phyloP scores from a whole-genome alignment of 2,329 filamentous ascomycete species.

The Pezicula neosporulosa region DNA sequence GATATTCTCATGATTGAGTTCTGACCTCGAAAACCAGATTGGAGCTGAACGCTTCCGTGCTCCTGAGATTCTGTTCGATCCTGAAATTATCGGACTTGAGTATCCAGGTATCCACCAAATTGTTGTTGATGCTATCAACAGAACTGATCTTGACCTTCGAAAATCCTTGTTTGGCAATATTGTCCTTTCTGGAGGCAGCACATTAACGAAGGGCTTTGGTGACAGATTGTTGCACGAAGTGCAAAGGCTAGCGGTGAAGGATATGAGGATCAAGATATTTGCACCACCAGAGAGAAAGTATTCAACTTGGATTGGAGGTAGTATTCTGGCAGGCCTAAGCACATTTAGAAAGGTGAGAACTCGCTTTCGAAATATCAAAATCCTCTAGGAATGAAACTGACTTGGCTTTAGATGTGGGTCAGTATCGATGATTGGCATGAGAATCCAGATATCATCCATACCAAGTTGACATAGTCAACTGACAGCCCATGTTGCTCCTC shows the following conservation, averaged over 20 bases:
- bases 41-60: conserved; percentile 93
- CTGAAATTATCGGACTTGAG: conserved; percentile 93
- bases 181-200: conserved; percentile 92
- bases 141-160: conserved; percentile 92
- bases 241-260: conserved; percentile 90
- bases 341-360: conserved; percentile 89
- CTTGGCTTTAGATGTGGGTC: conserved; percentile 82
- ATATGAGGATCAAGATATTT: conserved; percentile 99
- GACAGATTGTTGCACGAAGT: conserved; percentile 90
- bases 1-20: not conserved
- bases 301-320: conserved; percentile 98
- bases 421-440: conserved; percentile 99
- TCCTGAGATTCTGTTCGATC: conserved; percentile 95
- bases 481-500: not conserved
- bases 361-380: conserved; percentile 4
- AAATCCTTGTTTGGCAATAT: conserved; percentile 96
- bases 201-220: conserved; percentile 93
- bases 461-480: conserved; percentile 74
- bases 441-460: conserved; percentile 98
- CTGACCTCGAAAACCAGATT: conserved; percentile 49
- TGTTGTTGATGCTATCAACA: conserved; percentile 90
- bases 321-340: conserved; percentile 92
- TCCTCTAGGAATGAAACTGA: conserved; percentile 13
- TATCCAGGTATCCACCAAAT: conserved; percentile 98
- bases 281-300: conserved; percentile 97